These are phyloP conservation scores for Blastobotrys muscicola DNA, from an alignment of 805 yeast genomes.

Conservation along the genomic window DNA sequence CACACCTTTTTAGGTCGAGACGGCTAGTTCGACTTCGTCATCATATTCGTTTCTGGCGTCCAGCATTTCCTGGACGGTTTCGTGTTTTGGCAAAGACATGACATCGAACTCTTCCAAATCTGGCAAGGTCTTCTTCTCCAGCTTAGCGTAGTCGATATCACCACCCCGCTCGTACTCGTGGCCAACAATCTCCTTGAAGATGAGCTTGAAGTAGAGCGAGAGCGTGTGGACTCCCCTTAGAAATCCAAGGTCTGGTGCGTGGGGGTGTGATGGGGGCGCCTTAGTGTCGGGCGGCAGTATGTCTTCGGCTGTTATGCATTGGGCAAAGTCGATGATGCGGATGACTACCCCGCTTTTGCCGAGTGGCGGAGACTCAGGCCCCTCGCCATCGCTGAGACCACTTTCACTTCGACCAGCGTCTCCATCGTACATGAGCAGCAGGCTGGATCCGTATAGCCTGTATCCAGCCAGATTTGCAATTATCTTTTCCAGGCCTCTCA, in stretches of 20 bases:
- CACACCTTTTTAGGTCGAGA: too few relatives aligned
- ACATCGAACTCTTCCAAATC: conserved; percentile 15
- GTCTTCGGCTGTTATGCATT: conserved; percentile 66
- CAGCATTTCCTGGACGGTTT: not conserved
- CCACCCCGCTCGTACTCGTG: conserved; percentile 5
- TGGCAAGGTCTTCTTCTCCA: conserved; percentile 3
- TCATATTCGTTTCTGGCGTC: too few relatives aligned
- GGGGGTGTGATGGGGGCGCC: conserved; percentile 64
- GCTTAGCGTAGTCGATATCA: not conserved
- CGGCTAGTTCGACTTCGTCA: too few relatives aligned
- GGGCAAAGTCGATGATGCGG: conserved; percentile 93
- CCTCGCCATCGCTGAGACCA: not conserved
- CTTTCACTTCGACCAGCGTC: conserved; percentile 13
- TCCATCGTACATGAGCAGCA: conserved; percentile 85
- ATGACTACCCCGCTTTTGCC: conserved; percentile 26
- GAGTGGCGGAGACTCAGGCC: conserved; percentile 15
- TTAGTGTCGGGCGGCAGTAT: conserved; percentile 30
- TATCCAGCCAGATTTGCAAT: conserved; percentile 57
- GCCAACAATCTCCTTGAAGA: conserved; percentile 12
- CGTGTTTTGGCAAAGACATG: not conserved
- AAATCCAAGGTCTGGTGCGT: conserved; percentile 70
- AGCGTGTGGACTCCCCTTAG: conserved; percentile 72
- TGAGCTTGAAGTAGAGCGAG: conserved; percentile 43
- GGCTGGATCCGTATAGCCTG: conserved; percentile 84
- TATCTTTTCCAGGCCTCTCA: conserved; percentile 48